Conservation (phyloP, 352 stramenopile species). For the Phytophthora multivora region DNA sequence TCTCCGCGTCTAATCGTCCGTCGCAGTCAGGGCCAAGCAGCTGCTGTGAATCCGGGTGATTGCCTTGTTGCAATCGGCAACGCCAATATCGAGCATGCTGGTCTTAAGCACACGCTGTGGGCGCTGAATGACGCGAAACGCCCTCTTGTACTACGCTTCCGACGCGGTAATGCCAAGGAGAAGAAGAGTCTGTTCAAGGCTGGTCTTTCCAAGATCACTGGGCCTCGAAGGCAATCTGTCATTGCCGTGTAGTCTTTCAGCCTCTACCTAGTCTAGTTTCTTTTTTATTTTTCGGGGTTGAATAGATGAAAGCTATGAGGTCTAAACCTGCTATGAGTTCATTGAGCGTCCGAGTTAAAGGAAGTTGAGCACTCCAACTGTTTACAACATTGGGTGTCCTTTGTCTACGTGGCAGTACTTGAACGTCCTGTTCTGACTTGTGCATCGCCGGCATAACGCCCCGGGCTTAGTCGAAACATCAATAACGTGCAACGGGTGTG, state of each 20-base stretch:
- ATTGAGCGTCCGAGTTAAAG: conserved; percentile 5
- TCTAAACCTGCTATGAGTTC: conserved; percentile 12
- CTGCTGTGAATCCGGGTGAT: conserved; percentile 81
- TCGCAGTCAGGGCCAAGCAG: conserved; percentile 69
- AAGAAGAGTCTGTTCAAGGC: conserved; percentile 77
- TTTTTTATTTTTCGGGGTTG: conserved; percentile 20
- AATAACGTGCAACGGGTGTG: conserved; percentile 73
- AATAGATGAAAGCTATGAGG: conserved; percentile 26
- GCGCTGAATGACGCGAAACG: conserved; percentile 77
- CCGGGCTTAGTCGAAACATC: conserved; percentile 58
- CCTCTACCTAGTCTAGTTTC: conserved; percentile 15
- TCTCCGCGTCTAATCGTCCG: conserved; percentile 78
- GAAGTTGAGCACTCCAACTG: not conserved
- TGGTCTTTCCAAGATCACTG: conserved; percentile 42
- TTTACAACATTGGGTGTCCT: conserved; percentile 78
- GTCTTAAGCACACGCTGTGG: conserved; percentile 87
- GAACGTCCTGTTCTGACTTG: conserved; percentile 45
- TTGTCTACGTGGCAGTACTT: conserved; percentile 75
- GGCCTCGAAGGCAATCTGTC: conserved; percentile 35
- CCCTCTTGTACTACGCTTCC: conserved; percentile 81
- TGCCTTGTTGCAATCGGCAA: conserved; percentile 82
- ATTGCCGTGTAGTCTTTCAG: conserved; percentile 52
- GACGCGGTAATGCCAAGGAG: conserved; percentile 73
- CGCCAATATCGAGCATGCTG: conserved; percentile 84
- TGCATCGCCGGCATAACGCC: conserved; percentile 53